phyloP scores from a whole-genome alignment of 2,329 filamentous ascomycete genomes.

The Xylariaceae sp. region DNA sequence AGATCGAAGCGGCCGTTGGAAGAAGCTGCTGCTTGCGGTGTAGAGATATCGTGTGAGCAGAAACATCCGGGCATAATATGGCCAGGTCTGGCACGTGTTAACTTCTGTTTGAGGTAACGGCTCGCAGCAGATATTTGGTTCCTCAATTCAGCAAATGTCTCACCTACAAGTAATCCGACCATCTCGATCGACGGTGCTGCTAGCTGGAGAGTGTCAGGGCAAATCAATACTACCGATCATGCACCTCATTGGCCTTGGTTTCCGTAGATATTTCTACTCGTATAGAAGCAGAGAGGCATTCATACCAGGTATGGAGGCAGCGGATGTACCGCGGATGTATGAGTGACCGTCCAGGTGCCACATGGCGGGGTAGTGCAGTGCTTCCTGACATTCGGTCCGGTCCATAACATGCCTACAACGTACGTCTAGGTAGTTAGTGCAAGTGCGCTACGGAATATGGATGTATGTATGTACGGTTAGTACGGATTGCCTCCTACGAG shows the following conservation, averaged over 20 bases:
- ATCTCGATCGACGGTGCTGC: too few species aligned
- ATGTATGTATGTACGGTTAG: too few species aligned
- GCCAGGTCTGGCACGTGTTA: constrained; percentile 4
- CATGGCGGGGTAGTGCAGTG: constrained; percentile 9
- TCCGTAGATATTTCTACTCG: too few species aligned
- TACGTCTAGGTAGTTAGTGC: neutral
- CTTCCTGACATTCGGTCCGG: constrained; percentile 1
- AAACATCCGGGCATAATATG: neutral
- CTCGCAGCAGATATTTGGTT: constrained; percentile 3
- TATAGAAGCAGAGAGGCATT: too few species aligned
- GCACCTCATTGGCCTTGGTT: too few species aligned
- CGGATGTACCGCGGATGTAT: neutral
- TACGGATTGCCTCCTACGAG: neutral
- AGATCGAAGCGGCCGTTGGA: neutral
- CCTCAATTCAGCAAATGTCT: constrained; percentile 5
- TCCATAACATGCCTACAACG: neutral
- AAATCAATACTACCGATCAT: too few species aligned
- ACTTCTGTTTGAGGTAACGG: constrained; percentile 1
- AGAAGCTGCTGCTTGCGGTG: constrained; percentile 16
- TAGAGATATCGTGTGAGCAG: neutral
- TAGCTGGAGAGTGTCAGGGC: too few species aligned
- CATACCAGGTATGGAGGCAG: neutral
- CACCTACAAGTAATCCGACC: neutral
- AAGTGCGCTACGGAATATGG: too few species aligned
- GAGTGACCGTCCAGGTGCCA: constrained; percentile 2